Percentiles rank a stretch among this genome's conserved stretches.
These are phyloP conservation scores for Fusarium cyanostomum DNA, from an alignment of 2,329 filamentous ascomycete genomes.

Conservation along the genomic window DNA sequence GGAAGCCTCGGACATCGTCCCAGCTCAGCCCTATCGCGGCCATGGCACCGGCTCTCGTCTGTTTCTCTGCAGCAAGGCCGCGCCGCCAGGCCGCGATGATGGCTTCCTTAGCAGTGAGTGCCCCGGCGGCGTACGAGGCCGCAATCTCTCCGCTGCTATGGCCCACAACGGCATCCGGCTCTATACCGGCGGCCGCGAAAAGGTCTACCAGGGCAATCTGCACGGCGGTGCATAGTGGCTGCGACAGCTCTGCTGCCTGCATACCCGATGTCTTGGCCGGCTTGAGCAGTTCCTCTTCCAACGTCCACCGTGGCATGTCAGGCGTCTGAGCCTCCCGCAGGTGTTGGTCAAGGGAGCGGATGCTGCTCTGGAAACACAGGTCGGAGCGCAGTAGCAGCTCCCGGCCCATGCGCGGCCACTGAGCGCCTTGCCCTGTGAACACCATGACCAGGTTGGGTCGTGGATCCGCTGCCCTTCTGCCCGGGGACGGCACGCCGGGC, in stretches of 20 bases:
- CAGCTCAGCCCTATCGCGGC: slow-evolving; percentile 51
- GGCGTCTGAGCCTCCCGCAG: slow-evolving; percentile 5
- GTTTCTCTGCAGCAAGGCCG: slow-evolving; percentile 39
- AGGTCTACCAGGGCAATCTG: slow-evolving; percentile 56
- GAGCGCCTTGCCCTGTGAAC: slow-evolving; percentile 51
- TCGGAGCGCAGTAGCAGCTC: slow-evolving; percentile 35
- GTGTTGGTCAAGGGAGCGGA: slow-evolving; percentile 19
- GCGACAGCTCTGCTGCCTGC: slow-evolving; percentile 48
- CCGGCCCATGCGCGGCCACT: slow-evolving; percentile 47
- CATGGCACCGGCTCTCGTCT: slow-evolving; percentile 46
- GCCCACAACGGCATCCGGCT: slow-evolving; percentile 50
- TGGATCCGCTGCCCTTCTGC: not conserved
- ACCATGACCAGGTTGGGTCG: slow-evolving; percentile 31
- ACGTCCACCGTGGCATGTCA: slow-evolving; percentile 8
- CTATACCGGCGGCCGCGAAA: slow-evolving; percentile 46
- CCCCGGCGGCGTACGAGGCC: slow-evolving; percentile 54
- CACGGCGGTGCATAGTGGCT: slow-evolving; percentile 55
- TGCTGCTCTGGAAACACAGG: slow-evolving; percentile 6
- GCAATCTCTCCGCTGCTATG: slow-evolving; percentile 58
- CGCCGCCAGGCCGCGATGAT: slow-evolving; percentile 53
- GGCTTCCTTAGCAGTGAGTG: slow-evolving; percentile 48
- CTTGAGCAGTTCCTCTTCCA: slow-evolving; percentile 35
- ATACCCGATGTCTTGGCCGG: slow-evolving; percentile 13
- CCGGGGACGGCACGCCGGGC: not conserved
- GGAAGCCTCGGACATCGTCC: slow-evolving; percentile 40